Evolutionary conservation across 1,284 basidiomycete species (phyloP), one percentile per base, ranked within the genome.

Genomic region (Phylloporus sp.): DNA sequence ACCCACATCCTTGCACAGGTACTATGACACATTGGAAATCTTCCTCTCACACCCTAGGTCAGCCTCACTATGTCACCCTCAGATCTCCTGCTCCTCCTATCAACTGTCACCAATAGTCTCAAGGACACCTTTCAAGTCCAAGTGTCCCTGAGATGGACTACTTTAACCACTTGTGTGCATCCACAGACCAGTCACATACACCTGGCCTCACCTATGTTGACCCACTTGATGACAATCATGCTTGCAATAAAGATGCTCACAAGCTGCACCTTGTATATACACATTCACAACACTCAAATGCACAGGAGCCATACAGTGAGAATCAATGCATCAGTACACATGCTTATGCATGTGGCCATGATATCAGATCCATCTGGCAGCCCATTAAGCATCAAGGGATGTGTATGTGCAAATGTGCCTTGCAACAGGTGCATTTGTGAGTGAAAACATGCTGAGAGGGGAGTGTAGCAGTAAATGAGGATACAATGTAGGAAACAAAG

Each of bases 1-100:
- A 94, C 3, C 92, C 91, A 78, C 89, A 95, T 62, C 93, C 58
- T 94, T 91, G 49, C 90, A 88, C 63, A 94, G 85, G 76, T 94
- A 95, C 72, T 87, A 81, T 6, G 91, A 89, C 41, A 95, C 82
- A 66, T 83, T 88, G 12, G 91, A 91, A 7, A 88, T 82, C 68
- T 90, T 85, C 70, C 89, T 83, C 29, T 87, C 88, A 35, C 90
- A 89, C 19, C 82, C 81, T 72, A 84, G 75, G 73, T 92, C 92
- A 12, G 94, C 92, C 55, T 91, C 89, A 19, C 92, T 94, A 17
- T 94, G 81, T 91, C 93, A 92, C 7, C 86, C 85, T 72, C 88
- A 85, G 56, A 94, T 87, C 60, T 88, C 81, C 70, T 88, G 80
- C 12, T 89, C 92, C 72, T 93, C 91, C 69, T 94, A 91, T 63